Percentiles rank a stretch among this genome's conserved stretches.
Conservation (phyloP, 1,139 yeast species). For the Debaryomyces psychrophilus region DNA sequence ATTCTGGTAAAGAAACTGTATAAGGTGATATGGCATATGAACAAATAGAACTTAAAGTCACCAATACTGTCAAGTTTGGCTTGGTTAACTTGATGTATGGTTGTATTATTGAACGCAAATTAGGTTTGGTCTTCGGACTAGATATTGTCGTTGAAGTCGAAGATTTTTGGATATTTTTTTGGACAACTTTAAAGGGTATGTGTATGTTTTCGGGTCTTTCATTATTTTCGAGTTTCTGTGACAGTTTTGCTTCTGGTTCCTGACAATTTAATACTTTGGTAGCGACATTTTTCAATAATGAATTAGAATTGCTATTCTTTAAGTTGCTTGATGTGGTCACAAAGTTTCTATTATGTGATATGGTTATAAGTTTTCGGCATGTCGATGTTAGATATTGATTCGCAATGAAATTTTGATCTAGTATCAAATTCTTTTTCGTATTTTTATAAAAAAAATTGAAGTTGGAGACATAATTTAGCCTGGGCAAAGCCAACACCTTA, state of each 20-base stretch:
- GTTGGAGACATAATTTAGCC: slow-evolving; percentile 32
- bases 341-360: background rate
- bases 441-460: slow-evolving; percentile 47
- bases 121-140: background rate
- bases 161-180: slow-evolving; percentile 27
- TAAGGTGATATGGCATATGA: slow-evolving; percentile 91
- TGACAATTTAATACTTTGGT: slow-evolving; percentile 44
- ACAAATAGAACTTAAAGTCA: slow-evolving; percentile 88
- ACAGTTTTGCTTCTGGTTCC: slow-evolving; percentile 34
- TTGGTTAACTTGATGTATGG: slow-evolving; percentile 82
- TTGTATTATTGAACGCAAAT: slow-evolving; percentile 28
- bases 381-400: slow-evolving; percentile 30
- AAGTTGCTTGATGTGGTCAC: background rate
- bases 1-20: slow-evolving; percentile 69
- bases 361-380: background rate
- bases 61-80: slow-evolving; percentile 85
- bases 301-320: slow-evolving; percentile 10
- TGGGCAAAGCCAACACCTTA: slow-evolving; percentile 27
- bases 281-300: slow-evolving; percentile 33
- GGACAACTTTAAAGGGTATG: slow-evolving; percentile 63
- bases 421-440: slow-evolving; percentile 32
- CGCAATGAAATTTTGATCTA: slow-evolving; percentile 40
- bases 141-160: background rate
- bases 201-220: slow-evolving; percentile 20
- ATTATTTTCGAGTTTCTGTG: slow-evolving; percentile 21